Conservation (phyloP, 169 alveolate genomes). For the Babesia bovis region DNA sequence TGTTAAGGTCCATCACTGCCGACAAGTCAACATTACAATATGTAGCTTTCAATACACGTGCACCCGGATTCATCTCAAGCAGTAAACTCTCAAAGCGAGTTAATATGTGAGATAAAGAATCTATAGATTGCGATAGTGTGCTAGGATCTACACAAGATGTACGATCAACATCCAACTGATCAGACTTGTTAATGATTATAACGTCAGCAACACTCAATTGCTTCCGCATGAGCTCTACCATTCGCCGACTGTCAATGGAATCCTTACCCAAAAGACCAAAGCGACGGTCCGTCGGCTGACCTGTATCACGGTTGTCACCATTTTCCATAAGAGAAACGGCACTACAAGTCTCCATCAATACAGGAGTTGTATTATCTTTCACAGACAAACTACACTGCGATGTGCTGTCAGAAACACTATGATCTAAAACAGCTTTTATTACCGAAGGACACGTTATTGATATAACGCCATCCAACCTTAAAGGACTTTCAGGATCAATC, state of each 20-base stretch:
- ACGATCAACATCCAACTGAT: slow-evolving; percentile 7
- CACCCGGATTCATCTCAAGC: slow-evolving; percentile 10
- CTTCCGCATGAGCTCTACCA: slow-evolving; percentile 52
- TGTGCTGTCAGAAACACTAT: not conserved
- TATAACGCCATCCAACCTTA: slow-evolving; percentile 59
- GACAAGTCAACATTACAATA: slow-evolving; percentile 40
- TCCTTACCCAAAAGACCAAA: slow-evolving; percentile 14
- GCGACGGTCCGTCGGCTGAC: not conserved
- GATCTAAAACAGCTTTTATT: not conserved
- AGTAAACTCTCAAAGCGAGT: not conserved
- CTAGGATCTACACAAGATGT: not conserved
- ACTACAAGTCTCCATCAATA: not conserved
- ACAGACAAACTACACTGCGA: too few relatives aligned
- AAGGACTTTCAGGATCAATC: slow-evolving; percentile 56
- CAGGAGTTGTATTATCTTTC: not conserved
- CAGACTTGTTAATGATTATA: slow-evolving; percentile 77
- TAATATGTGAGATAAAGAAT: not conserved
- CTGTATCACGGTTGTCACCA: not conserved
- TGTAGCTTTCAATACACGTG: slow-evolving; percentile 16
- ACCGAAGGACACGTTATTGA: slow-evolving; percentile 52
- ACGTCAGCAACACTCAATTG: slow-evolving; percentile 81
- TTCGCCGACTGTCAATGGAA: slow-evolving; percentile 12
- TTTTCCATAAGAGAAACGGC: not conserved
- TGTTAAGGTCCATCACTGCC: slow-evolving; percentile 40
- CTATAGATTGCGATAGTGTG: not conserved